A percentile compares a stretch with the other conserved stretches of the same genome.
phyloP scores from a whole-genome alignment of 1,139 yeast genomes.

The Pneumocystis sp. region DNA sequence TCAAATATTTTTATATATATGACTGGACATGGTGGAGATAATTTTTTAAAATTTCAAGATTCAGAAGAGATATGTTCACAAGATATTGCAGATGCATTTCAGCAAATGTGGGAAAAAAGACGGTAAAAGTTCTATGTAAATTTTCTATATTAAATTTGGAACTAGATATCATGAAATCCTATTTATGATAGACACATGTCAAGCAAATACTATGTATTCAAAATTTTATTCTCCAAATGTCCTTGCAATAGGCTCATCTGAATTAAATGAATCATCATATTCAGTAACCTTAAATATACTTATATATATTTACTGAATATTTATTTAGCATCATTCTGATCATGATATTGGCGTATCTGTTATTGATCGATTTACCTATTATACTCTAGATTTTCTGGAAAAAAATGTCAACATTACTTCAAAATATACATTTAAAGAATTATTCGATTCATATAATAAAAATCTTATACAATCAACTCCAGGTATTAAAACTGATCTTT shows the following conservation, averaged over 20 bases:
- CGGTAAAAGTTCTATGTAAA: slow-evolving; percentile 24
- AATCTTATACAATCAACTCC: slow-evolving; percentile 83
- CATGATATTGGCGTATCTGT: slow-evolving; percentile 95
- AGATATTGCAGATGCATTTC: slow-evolving; percentile 94
- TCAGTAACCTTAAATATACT: slow-evolving; percentile 27
- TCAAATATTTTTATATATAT: slow-evolving; percentile 85
- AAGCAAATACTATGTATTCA: slow-evolving; percentile 95
- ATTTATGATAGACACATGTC: slow-evolving; percentile 97
- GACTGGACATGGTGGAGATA: slow-evolving; percentile 99
- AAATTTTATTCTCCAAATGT: slow-evolving; percentile 85
- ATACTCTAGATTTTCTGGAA: slow-evolving; percentile 78
- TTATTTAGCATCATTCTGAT: slow-evolving; percentile 64
- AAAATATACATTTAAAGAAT: slow-evolving; percentile 57
- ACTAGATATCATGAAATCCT: slow-evolving; percentile 65
- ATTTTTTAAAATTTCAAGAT: slow-evolving; percentile 90
- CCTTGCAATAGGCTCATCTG: slow-evolving; percentile 87
- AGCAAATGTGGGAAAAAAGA: slow-evolving; percentile 90
- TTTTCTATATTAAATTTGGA: background rate
- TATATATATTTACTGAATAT: background rate
- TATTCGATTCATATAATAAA: slow-evolving; percentile 70
- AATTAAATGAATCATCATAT: slow-evolving; percentile 74
- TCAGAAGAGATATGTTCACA: slow-evolving; percentile 94
- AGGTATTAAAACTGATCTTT: slow-evolving; percentile 74
- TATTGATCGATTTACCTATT: slow-evolving; percentile 88
- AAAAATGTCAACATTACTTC: slow-evolving; percentile 43